These are phyloP conservation scores for Fusarium sp. DNA, from an alignment of 2,329 filamentous ascomycete genomes.

Conservation along the genomic window DNA sequence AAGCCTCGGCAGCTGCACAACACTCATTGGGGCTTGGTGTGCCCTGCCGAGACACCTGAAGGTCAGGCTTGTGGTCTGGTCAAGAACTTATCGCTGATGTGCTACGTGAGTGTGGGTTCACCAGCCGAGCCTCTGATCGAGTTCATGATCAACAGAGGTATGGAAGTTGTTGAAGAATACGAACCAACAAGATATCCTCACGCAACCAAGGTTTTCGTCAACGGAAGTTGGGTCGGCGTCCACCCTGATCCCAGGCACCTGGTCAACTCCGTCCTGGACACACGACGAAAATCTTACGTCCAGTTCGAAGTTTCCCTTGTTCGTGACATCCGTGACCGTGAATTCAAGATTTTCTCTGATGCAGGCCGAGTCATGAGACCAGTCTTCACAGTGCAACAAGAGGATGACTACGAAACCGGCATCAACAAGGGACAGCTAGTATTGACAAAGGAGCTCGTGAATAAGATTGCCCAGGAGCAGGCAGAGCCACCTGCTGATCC, in stretches of 20 bases:
- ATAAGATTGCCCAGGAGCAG: conserved; percentile 80
- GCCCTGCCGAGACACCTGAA: conserved; percentile 96
- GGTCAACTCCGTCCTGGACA: conserved; percentile 79
- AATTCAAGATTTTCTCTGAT: conserved; percentile 99
- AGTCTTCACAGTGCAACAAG: conserved; percentile 92
- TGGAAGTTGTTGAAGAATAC: conserved; percentile 97
- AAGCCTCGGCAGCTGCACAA: conserved; percentile 94
- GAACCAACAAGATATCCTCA: conserved; percentile 86
- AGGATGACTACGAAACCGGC: conserved; percentile 75
- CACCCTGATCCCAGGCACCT: conserved; percentile 89
- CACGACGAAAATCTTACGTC: conserved; percentile 84
- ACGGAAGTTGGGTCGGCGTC: conserved; percentile 97
- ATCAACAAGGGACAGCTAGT: conserved; percentile 76
- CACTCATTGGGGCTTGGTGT: conserved; percentile 99
- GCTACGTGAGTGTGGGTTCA: conserved; percentile 95
- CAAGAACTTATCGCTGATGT: conserved; percentile 98
- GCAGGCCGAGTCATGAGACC: conserved; percentile 95
- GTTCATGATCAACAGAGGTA: conserved; percentile 88
- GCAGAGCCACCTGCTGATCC: conserved; percentile 72
- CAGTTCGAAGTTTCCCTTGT: conserved; percentile 95
- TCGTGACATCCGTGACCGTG: conserved; percentile 94
- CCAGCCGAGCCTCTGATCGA: conserved; percentile 91
- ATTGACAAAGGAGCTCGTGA: conserved; percentile 83
- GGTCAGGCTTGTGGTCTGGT: conserved; percentile 98
- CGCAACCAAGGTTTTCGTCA: conserved; percentile 97